Evolutionary conservation across 345 rosid genomes (phyloP), one percentile per base, ranked within the genome.

Genomic region (Stellera chamaejasme): DNA sequence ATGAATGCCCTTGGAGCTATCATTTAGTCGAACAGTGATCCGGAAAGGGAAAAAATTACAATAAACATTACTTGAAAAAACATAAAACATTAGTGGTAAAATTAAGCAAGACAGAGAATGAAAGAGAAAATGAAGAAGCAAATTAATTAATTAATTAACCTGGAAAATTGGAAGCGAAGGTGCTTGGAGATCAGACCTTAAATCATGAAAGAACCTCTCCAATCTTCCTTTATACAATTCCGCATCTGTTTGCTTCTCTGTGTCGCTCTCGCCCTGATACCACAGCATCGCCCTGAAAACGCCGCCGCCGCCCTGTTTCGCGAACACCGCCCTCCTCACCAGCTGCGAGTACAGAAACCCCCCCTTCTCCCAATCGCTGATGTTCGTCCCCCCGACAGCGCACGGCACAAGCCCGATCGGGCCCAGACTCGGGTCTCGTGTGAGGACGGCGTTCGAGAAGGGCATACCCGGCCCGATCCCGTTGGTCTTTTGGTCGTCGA

Each of bases 381-480:
- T 79, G 51, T 68, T 76, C 12, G 83, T 92, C 66, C 93, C 93
- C 10, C 98, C 98, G 1, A 79, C 62, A 11, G 96, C 94, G 52
- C 96, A 92, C 3, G 89, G 96, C 57, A 92, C 95, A 69, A 92
- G 56, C 5, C 93, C 96, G 43, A 85, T 63, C 49, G 43, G 13
- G 14, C 81, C 84, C 10, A 63, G 67, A 2, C 46, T 54, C 0
- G 63, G 61, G 41, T 59, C 50, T 50, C 26, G 50, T 27, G 63
- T 55, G 67, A 79, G 58, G 11, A 86, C 42, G 10, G 79, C 65
- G 46, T 86, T 79, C 8, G 82, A 79, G 59, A 92, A 92, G 1
- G 93, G 25, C 98, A 88, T 77, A 6, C 95, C 87, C 0, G 95
- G 98, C 27, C 98, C 95, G 5, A 86, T 45, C 57, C 96, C 98